Evolutionary conservation across 257 asterid species (phyloP).

Genomic region (Ophiorrhiza pumila): DNA sequence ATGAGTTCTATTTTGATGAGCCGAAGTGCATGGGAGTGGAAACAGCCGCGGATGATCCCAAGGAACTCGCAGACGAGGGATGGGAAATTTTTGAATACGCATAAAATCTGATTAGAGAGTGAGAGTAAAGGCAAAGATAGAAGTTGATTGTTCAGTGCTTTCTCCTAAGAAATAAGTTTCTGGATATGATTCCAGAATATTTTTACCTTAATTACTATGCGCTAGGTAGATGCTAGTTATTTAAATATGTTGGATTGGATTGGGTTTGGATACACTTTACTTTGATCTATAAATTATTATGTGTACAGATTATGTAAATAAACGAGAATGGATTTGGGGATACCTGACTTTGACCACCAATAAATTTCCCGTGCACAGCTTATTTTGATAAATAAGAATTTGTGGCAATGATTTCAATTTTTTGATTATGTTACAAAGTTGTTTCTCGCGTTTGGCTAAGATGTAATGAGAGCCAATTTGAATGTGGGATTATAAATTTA

Average conservation of each 20-base stretch:
- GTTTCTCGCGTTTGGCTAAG: background rate
- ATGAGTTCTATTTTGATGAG: conserved; percentile 12
- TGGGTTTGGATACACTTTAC: background rate
- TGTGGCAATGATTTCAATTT: too few relatives aligned
- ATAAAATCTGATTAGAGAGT: conserved; percentile 14
- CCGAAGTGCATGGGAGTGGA: conserved; percentile 20
- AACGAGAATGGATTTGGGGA: too few relatives aligned
- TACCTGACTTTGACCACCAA: too few relatives aligned
- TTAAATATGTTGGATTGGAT: background rate
- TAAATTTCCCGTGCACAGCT: too few relatives aligned
- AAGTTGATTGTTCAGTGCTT: background rate
- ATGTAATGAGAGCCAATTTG: background rate
- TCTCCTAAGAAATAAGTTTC: background rate
- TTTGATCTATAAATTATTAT: background rate
- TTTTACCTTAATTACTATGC: background rate
- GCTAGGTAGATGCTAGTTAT: background rate
- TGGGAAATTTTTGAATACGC: conserved; percentile 55
- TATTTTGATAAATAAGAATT: too few relatives aligned
- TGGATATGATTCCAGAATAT: background rate
- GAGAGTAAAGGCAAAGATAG: background rate
- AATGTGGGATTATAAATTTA: background rate
- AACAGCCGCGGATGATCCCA: conserved; percentile 25
- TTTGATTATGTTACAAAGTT: too few relatives aligned
- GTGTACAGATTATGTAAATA: background rate
- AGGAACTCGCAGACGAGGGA: conserved; percentile 48